Evolutionary conservation across 2,329 filamentous ascomycete genomes (phyloP).

Genomic region (Verticillium longisporum): DNA sequence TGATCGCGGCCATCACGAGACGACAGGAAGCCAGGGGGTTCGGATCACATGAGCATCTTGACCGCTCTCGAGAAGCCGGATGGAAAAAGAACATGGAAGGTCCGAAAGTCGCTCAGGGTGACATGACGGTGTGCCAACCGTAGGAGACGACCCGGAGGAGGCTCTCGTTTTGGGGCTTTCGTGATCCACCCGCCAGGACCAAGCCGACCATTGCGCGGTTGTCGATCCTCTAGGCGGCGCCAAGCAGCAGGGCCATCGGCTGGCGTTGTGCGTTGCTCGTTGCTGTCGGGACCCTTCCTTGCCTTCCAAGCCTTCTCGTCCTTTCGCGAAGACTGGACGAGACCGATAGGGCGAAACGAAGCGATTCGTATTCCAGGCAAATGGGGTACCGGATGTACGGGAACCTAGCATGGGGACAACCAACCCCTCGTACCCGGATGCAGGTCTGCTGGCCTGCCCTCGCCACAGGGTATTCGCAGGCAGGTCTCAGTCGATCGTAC

Average conservation of each 20-base stretch:
- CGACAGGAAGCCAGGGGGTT: neutral
- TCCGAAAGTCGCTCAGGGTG: neutral
- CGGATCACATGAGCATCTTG: neutral
- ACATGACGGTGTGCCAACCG: neutral
- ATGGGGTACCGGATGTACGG: neutral
- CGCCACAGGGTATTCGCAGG: neutral
- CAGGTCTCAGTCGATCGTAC: neutral
- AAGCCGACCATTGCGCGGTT: neutral
- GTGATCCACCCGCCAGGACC: neutral
- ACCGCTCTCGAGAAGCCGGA: neutral
- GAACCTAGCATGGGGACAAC: neutral
- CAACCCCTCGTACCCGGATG: neutral
- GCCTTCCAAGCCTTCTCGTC: no score
- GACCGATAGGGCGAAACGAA: neutral
- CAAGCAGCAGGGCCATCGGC: neutral
- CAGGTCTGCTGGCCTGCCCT: no score
- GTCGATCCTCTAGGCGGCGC: neutral
- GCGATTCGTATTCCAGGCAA: neutral
- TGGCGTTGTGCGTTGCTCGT: no score
- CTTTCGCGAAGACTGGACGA: neutral
- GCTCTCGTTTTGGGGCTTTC: neutral
- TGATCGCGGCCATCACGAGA: neutral
- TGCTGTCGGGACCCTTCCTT: neutral
- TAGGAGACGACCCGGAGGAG: neutral
- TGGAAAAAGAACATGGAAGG: neutral